These are phyloP conservation scores for Amylocarpus encephaloides DNA, from an alignment of 2,329 filamentous ascomycete species.

Conservation along the genomic window DNA sequence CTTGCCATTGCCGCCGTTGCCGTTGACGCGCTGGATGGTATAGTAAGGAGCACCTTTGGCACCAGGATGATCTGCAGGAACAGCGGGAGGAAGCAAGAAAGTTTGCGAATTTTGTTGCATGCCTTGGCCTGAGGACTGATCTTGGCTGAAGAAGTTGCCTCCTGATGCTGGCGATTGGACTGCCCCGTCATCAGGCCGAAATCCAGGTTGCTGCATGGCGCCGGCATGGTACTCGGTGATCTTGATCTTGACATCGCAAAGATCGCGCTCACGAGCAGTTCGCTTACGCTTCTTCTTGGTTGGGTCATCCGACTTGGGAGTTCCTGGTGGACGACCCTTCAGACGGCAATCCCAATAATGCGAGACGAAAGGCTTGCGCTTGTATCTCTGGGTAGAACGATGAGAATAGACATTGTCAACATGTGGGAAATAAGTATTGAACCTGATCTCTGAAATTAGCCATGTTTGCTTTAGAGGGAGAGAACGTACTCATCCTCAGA, in stretches of 20 bases:
- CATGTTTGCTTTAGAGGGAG: not conserved
- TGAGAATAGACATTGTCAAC: constrained; percentile 82
- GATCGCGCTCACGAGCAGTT: constrained; percentile 64
- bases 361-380: constrained; percentile 74
- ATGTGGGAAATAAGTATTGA: constrained; percentile 75
- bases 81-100: constrained; percentile 31
- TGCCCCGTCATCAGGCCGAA: constrained; percentile 27
- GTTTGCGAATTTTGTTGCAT: no score
- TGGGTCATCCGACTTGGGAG: constrained; percentile 71
- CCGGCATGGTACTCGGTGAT: constrained; percentile 72
- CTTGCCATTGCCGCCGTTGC: constrained; percentile 67
- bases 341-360: constrained; percentile 82
- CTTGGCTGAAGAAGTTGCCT: constrained; percentile 29
- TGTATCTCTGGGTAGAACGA: constrained; percentile 73
- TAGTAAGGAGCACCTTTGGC: constrained; percentile 53
- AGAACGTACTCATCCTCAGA: constrained; percentile 63
- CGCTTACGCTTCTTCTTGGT: constrained; percentile 79
- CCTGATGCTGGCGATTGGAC: constrained; percentile 19
- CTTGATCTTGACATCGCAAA: constrained; percentile 85
- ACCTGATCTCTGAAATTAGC: constrained; percentile 40
- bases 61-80: constrained; percentile 41
- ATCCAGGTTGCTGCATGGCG: constrained; percentile 31
- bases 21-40: constrained; percentile 72
- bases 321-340: constrained; percentile 72
- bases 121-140: constrained; percentile 15